Conservation (phyloP, 2,329 filamentous ascomycete genomes). For the Emergomyces pasteurianus region DNA sequence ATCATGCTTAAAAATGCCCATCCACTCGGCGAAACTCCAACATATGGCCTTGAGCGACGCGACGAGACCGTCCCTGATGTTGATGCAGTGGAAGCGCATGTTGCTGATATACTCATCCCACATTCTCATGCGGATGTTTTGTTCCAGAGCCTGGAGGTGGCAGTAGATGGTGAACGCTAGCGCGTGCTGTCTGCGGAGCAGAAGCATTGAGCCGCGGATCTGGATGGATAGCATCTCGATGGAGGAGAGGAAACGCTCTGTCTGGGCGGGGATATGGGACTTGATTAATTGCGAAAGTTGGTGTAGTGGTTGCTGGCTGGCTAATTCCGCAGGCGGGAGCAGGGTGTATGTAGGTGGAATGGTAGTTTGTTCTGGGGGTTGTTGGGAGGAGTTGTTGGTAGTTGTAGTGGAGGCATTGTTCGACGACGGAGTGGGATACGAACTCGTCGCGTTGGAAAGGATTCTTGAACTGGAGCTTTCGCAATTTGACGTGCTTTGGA, state of each 20-base stretch:
- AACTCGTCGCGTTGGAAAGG: background rate
- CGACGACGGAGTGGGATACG: background rate
- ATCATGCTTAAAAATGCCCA: background rate
- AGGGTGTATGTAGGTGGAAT: background rate
- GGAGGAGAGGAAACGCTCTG: background rate
- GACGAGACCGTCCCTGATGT: background rate
- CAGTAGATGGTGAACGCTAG: background rate
- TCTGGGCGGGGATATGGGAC: background rate
- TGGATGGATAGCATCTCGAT: background rate
- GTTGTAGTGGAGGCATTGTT: background rate
- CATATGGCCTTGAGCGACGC: background rate
- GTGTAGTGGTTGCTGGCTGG: background rate
- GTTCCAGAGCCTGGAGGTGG: background rate
- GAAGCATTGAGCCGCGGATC: background rate
- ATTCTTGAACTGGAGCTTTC: background rate
- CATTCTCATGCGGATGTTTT: background rate
- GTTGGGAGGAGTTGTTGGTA: background rate
- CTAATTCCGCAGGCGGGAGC: background rate
- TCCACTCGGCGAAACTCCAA: constrained; percentile 1
- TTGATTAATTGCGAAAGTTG: background rate
- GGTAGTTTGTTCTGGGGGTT: background rate
- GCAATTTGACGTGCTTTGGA: background rate
- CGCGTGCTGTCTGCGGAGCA: background rate
- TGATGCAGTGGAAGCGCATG: background rate
- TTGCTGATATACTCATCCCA: background rate